These are phyloP conservation scores for Hyphodiscus hymeniophilus DNA, from an alignment of 495 filamentous ascomycete species.

Conservation along the genomic window DNA sequence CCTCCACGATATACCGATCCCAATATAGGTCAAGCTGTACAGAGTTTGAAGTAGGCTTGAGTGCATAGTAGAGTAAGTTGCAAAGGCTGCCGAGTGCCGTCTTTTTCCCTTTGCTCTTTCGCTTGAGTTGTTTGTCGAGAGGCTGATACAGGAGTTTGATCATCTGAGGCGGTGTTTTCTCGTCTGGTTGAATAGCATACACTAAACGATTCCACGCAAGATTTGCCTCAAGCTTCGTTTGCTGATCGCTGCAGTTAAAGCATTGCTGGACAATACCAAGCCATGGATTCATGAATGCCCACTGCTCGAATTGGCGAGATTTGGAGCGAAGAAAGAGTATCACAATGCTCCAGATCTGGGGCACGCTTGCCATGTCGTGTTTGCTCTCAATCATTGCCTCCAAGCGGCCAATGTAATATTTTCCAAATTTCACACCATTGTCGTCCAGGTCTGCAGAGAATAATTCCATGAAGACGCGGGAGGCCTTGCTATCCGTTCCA, in stretches of 20 bases:
- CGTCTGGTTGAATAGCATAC: conserved; percentile 55
- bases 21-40: conserved; percentile 67
- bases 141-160: conserved; percentile 63
- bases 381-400: conserved; percentile 54
- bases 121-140: conserved; percentile 59
- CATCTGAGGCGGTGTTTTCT: conserved; percentile 44
- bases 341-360: conserved; percentile 80
- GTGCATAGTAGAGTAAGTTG: conserved; percentile 77
- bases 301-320: conserved; percentile 51
- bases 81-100: conserved; percentile 61
- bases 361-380: conserved; percentile 52
- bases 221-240: conserved; percentile 68
- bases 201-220: conserved; percentile 78
- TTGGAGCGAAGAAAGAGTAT: conserved; percentile 65
- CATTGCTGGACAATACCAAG: conserved; percentile 69
- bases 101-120: conserved; percentile 48
- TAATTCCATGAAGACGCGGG: conserved; percentile 54
- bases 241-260: conserved; percentile 70
- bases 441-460: conserved; percentile 45
- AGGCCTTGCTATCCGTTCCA: conserved; percentile 56
- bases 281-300: conserved; percentile 67
- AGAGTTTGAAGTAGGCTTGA: conserved; percentile 56
- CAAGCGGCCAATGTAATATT: conserved; percentile 59
- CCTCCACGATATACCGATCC: conserved; percentile 60
- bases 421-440: conserved; percentile 37